Evolutionary conservation across 2,329 filamentous ascomycete genomes (phyloP), one percentile per base, ranked within the genome.

Genomic region (Aschersonia sp.): DNA sequence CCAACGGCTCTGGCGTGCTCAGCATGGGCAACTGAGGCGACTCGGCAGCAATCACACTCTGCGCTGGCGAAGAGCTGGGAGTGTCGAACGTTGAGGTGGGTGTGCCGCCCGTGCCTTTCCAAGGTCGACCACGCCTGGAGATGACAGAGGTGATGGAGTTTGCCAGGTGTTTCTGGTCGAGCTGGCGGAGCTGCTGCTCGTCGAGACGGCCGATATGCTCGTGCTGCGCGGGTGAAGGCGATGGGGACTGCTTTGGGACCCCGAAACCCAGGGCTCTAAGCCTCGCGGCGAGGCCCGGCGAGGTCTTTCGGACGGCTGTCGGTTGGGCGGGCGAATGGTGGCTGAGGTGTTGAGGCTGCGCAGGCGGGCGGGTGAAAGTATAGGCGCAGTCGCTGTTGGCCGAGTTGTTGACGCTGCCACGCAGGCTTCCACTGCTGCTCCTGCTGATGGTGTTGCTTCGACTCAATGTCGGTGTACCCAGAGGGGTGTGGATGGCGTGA

Each of bases 91-190:
- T 52, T 49, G 55, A 58, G 54, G 59, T 20, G 20, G 20, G 20
- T 20, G 20, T 20, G 20, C 20, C 56, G 60, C 77, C 74, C 60
- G 76, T 73, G 61, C 78, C 80, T 68, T 78, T 85, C 84, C 84
- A 88, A 56, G 82, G 76, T 59, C 80, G 78, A 60, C 83, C 83
- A 58, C 81, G 75, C 59, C 81, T 74, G 62, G 81, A 72, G 56
- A 85, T 69, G 54, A 69, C 53, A 69, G 69, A 52, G 59, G 59
- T 54, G 60, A 60, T 53, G 30, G 75, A 77, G 59, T 71, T 70
- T 51, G 77, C 74, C 54, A 75, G 74, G 60, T 85, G 80, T 32
- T 49, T 47, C 31, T 42, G 40, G 41, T 54, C 83, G 56, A 88
- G 74, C 58, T 80, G 73, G 55, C 78, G 75, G 50, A 88, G 72